A percentile compares a stretch with the other conserved stretches of the same genome.
These are phyloP conservation scores for Graphilbum sp. DNA, from an alignment of 2,329 filamentous ascomycete genomes.

Conservation along the genomic window DNA sequence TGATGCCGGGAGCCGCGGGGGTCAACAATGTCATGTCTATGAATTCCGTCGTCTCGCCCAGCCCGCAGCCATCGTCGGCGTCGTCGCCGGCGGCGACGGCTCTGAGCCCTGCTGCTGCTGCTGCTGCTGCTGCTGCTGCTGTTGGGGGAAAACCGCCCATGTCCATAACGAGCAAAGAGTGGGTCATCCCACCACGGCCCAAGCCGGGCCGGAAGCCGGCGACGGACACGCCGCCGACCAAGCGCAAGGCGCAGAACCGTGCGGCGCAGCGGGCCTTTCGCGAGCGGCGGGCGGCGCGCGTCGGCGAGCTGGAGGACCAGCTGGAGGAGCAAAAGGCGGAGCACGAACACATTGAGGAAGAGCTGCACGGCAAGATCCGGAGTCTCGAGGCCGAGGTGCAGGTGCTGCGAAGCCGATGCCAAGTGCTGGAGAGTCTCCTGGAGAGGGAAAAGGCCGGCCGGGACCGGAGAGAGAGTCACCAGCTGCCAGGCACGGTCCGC, in stretches of 20 bases:
- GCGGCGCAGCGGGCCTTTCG: conserved; percentile 83
- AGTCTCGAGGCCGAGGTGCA: conserved; percentile 50
- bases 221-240: conserved; percentile 81
- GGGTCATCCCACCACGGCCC: conserved; percentile 68
- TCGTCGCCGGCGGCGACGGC: conserved; percentile 21
- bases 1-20: conserved; percentile 6
- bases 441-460: conserved; percentile 29
- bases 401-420: conserved; percentile 44
- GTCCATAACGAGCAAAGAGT: conserved; percentile 65
- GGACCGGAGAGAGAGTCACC: conserved; percentile 5
- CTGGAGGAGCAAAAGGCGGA: conserved; percentile 43
- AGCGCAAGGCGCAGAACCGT: conserved; percentile 87
- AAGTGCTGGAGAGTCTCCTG: conserved; percentile 46
- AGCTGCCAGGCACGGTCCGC: not conserved
- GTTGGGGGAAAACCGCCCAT: conserved; percentile 28
- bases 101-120: conserved; percentile 4
- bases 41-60: conserved; percentile 29
- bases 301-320: conserved; percentile 58
- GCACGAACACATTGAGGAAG: conserved; percentile 39
- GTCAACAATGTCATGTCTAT: conserved; percentile 28
- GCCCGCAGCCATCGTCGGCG: too few species aligned
- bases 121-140: conserved; percentile 7
- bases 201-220: conserved; percentile 90
- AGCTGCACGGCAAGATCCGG: conserved; percentile 38
- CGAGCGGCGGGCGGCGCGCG: conserved; percentile 69